Evolutionary conservation across 2,329 filamentous ascomycete genomes (phyloP), one percentile per base, ranked within the genome.

Genomic region (Colletotrichum aenigma): DNA sequence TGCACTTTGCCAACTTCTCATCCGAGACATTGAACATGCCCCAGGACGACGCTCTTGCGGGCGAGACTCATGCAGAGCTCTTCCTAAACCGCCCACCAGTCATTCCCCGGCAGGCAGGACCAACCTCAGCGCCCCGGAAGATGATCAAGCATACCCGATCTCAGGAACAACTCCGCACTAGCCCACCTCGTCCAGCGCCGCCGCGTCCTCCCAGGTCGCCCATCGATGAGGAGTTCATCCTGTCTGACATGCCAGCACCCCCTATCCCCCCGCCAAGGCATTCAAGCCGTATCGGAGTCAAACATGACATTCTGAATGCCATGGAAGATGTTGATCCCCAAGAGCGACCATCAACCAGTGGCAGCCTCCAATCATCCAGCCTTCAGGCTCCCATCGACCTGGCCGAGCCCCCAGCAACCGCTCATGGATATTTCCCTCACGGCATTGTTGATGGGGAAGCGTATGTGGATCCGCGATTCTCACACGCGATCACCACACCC

Each of bases 261-360:
- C 86, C 89, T 4, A 81, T 87, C 15, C 86, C 88, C 5, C 91
- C 90, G 7, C 88, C 89, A 5, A 88, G 91, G 26, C 83, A 88
- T 26, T 92, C 91, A 0, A 93, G 91, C 78, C 88, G 91, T 15
- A 83, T 87, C 16, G 89, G 87, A 10, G 79, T 84, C 24, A 83
- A 84, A n/a, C 85, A 86, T 36, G 88, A 87, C 60, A 85, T 86
- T 13, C 82, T 84, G 56, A 87, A 88, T 68, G 80, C 84, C 3
- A 76, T 85, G 13, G 79, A 81, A 24, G 82, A 79, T 34, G 79
- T 82, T 3, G 58, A 43, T 26, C 36, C 56, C 26, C 38, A 68
- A 26, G 86, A 89, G 24, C 86, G 88, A 24, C 86, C 89, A 4
- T 83, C 84, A 70, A 88, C 87, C 4, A 87, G 85, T 76, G 84